Conservation (phyloP, 2,329 filamentous ascomycete species). For the Chaetomium sp. region DNA sequence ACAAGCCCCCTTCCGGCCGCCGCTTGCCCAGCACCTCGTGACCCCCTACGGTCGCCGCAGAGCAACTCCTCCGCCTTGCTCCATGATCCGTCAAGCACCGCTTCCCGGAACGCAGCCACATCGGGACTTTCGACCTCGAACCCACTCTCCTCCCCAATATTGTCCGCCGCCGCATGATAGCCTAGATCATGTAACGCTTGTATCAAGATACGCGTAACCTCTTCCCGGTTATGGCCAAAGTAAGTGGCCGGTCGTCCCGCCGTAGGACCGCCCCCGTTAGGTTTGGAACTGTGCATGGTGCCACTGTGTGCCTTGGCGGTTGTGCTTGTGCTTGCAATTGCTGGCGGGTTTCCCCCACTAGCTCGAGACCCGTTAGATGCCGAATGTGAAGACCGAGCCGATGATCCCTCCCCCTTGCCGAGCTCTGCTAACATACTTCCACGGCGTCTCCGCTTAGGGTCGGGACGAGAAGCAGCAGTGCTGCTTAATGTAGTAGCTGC, state of each 20-base stretch:
- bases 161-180: slow-evolving; percentile 69
- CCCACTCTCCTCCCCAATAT: slow-evolving; percentile 73
- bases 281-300: slow-evolving; percentile 51
- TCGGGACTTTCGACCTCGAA: slow-evolving; percentile 79
- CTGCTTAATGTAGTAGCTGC: slow-evolving; percentile 11
- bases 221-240: slow-evolving; percentile 82
- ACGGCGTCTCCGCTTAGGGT: slow-evolving; percentile 42
- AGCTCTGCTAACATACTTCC: slow-evolving; percentile 59
- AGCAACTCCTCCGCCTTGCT: slow-evolving; percentile 75
- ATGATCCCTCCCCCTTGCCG: slow-evolving; percentile 37
- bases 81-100: slow-evolving; percentile 79
- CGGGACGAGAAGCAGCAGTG: slow-evolving; percentile 15
- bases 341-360: slow-evolving; percentile 36
- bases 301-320: slow-evolving; percentile 35
- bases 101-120: slow-evolving; percentile 77
- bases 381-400: slow-evolving; percentile 48
- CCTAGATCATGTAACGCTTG: slow-evolving; percentile 87
- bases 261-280: slow-evolving; percentile 24
- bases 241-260: slow-evolving; percentile 42
- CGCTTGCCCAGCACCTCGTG: slow-evolving; percentile 22
- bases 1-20: slow-evolving; percentile 55
- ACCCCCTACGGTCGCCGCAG: slow-evolving; percentile 43
- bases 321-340: slow-evolving; percentile 46
- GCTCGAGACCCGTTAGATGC: slow-evolving; percentile 50
- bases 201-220: slow-evolving; percentile 87